Evolutionary conservation across 2,329 filamentous ascomycete genomes (phyloP).

Genomic region (Arthroderma sp.): DNA sequence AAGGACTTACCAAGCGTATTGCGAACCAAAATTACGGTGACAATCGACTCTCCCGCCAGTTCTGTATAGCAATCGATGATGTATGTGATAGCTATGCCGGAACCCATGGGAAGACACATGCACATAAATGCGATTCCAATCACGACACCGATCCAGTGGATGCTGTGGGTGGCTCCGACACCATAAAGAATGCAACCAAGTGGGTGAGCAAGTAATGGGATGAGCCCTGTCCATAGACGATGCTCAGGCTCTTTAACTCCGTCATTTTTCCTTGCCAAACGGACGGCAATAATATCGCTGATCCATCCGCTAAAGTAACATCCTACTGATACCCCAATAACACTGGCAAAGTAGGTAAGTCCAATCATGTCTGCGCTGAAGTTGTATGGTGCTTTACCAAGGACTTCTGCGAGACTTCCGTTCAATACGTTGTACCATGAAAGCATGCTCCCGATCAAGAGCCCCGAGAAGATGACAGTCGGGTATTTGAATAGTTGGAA

Average conservation of each 20-base stretch:
- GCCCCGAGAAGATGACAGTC: no score
- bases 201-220: conserved; percentile 7
- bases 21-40: conserved; percentile 37
- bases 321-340: not conserved
- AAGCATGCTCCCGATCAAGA: no score
- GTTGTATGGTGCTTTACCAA: not conserved
- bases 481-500: no score
- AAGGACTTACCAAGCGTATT: conserved; percentile 20
- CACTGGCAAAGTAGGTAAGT: not conserved
- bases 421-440: not conserved
- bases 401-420: not conserved
- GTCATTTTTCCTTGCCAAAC: conserved; percentile 16
- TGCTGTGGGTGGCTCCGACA: conserved; percentile 34
- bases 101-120: conserved; percentile 31
- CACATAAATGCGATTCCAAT: conserved; percentile 37
- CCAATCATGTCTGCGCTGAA: not conserved
- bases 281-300: not conserved
- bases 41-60: conserved; percentile 36
- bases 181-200: conserved; percentile 18
- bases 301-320: not conserved
- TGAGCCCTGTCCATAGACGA: conserved; percentile 21
- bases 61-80: conserved; percentile 38
- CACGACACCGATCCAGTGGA: conserved; percentile 40
- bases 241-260: conserved; percentile 34
- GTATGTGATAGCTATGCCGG: conserved; percentile 34